These are phyloP conservation scores for Austroboletus novae-zelandiae DNA, from an alignment of 1,284 basidiomycete species.

Conservation along the genomic window DNA sequence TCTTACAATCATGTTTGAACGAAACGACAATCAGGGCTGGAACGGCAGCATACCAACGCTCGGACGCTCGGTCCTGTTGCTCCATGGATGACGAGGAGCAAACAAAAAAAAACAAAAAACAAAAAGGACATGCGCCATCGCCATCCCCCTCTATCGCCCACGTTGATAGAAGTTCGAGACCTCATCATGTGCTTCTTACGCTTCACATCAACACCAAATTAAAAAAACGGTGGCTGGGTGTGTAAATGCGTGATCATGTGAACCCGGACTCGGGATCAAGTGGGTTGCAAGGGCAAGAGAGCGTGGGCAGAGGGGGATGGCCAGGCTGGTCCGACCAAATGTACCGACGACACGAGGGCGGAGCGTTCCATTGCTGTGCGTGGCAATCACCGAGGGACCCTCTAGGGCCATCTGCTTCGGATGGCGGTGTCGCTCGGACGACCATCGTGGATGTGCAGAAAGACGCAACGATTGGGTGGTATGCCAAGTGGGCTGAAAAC, in stretches of 20 bases:
- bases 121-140: not conserved
- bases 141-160: slow-evolving; percentile 3
- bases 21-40: slow-evolving; percentile 17
- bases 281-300: slow-evolving; percentile 10
- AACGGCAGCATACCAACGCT: not conserved
- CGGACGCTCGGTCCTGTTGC: not conserved
- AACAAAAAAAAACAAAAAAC: not conserved
- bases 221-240: slow-evolving; percentile 19
- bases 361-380: slow-evolving; percentile 6
- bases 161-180: slow-evolving; percentile 7
- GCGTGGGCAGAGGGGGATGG: not conserved
- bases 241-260: slow-evolving; percentile 9
- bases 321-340: not conserved
- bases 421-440: too few species aligned
- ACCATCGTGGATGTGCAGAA: too few species aligned
- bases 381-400: not conserved
- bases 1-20: not conserved
- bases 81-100: slow-evolving; percentile 8
- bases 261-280: slow-evolving; percentile 7
- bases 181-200: slow-evolving; percentile 3
- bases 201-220: slow-evolving; percentile 14
- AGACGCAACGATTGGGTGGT: too few species aligned
- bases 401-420: not conserved
- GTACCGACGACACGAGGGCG: slow-evolving; percentile 17
- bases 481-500: too few species aligned